A percentile compares a stretch with the other conserved stretches of the same genome.
These are phyloP conservation scores for Jamesozyma lodderae DNA, from an alignment of 805 yeast species.

Conservation along the genomic window DNA sequence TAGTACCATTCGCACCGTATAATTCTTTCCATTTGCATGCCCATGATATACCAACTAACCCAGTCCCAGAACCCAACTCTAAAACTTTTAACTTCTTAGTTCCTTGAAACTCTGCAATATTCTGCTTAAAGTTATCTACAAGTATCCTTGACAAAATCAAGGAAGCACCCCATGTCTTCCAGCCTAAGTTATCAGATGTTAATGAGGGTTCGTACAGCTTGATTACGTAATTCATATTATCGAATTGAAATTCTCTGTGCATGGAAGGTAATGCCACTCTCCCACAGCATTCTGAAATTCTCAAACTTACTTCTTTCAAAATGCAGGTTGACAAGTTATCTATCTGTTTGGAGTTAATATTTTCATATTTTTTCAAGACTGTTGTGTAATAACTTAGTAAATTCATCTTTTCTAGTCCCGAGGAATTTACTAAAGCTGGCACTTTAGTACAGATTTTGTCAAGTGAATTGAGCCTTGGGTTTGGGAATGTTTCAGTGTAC, in stretches of 20 bases:
- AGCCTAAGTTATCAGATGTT: conserved; percentile 78
- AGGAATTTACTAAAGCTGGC: conserved; percentile 11
- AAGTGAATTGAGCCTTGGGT: conserved; percentile 20
- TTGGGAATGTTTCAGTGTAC: conserved; percentile 33
- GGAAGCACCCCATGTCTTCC: conserved; percentile 96
- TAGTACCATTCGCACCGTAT: conserved; percentile 25
- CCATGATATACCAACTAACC: conserved; percentile 72
- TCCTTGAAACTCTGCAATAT: too few species aligned
- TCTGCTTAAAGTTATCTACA: conserved; percentile 18
- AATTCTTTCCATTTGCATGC: conserved; percentile 29
- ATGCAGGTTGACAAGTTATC: conserved; percentile 22
- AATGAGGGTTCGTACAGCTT: conserved; percentile 70
- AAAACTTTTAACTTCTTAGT: conserved; percentile 30
- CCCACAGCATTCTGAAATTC: conserved; percentile 79
- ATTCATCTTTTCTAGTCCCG: conserved; percentile 1
- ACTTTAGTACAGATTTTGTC: conserved; percentile 24
- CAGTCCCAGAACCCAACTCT: conserved; percentile 96
- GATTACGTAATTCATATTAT: conserved; percentile 26
- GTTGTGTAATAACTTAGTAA: conserved; percentile 36
- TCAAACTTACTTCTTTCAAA: conserved; percentile 45
- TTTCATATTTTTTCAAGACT: conserved; percentile 28
- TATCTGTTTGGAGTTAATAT: not conserved
- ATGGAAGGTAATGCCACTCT: conserved; percentile 73
- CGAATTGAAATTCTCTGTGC: conserved; percentile 47
- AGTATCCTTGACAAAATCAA: conserved; percentile 53